Evolutionary conservation across 306 rosid genomes (phyloP).

Genomic region (Fragaria nilgerrensis): DNA sequence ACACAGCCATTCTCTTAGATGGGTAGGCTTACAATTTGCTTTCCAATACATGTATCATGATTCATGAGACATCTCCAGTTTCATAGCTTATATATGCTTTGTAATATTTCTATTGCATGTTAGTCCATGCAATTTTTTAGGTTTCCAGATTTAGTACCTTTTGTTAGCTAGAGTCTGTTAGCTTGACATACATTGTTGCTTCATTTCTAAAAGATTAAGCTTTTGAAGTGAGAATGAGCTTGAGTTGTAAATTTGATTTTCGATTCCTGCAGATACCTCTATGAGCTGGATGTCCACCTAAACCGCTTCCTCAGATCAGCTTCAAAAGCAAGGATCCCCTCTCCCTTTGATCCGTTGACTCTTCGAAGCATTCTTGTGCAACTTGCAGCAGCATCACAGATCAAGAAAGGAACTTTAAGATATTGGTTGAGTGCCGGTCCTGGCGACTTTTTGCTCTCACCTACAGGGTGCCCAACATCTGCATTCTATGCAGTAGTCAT

Average conservation of each 20-base stretch:
- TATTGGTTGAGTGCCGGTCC: slow-evolving; percentile 95
- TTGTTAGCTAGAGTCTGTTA: neutral
- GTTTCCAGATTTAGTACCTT: neutral
- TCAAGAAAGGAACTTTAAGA: slow-evolving; percentile 74
- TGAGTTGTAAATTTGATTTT: neutral
- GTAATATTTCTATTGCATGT: neutral
- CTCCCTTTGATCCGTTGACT: slow-evolving; percentile 55
- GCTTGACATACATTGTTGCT: neutral
- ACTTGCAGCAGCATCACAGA: slow-evolving; percentile 62
- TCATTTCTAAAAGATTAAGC: neutral
- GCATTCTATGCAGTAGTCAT: slow-evolving; percentile 92
- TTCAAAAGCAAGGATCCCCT: slow-evolving; percentile 62
- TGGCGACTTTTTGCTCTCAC: slow-evolving; percentile 75
- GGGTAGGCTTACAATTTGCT: slow-evolving; percentile 42
- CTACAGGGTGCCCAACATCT: slow-evolving; percentile 52
- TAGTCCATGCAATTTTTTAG: neutral
- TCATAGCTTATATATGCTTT: neutral
- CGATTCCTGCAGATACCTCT: slow-evolving; percentile 50
- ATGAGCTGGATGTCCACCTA: slow-evolving; percentile 79
- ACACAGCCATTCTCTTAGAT: slow-evolving; percentile 62
- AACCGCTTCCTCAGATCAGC: slow-evolving; percentile 81
- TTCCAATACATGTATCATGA: neutral
- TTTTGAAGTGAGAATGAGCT: neutral
- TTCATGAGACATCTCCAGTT: neutral
- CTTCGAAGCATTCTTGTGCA: slow-evolving; percentile 82